Evolutionary conservation across 305 asterid genomes (phyloP).

Genomic region (Andrographis paniculata): DNA sequence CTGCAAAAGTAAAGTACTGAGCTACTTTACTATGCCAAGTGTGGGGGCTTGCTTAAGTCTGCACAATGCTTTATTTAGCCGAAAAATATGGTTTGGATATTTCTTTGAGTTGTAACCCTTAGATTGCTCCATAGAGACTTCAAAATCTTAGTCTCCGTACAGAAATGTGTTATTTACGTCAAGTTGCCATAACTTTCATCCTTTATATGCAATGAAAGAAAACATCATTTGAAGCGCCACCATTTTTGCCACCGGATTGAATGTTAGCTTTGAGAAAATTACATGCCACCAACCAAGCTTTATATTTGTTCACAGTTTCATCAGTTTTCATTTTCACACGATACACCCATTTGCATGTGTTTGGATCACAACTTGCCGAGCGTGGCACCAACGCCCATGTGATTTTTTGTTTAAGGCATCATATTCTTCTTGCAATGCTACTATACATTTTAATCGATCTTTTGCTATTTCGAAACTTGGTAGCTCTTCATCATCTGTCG

Average conservation of each 20-base stretch:
- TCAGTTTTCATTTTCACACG: conserved; percentile 9
- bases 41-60: conserved; percentile 6
- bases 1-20: conserved; percentile 5
- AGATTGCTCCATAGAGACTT: conserved; percentile 2
- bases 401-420: conserved; percentile 8
- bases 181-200: conserved; percentile 11
- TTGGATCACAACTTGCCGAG: background rate
- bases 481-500: conserved; percentile 9
- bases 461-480: conserved; percentile 14
- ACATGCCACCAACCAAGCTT: conserved; percentile 6
- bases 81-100: background rate
- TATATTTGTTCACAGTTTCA: conserved; percentile 9
- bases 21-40: conserved; percentile 7
- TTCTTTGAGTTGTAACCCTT: background rate
- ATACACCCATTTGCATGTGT: conserved; percentile 14
- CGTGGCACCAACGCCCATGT: conserved; percentile 15
- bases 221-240: background rate
- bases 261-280: conserved; percentile 8
- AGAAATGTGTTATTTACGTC: conserved; percentile 2
- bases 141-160: conserved; percentile 6
- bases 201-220: conserved; percentile 5
- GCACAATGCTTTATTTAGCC: conserved; percentile 3
- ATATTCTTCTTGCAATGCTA: conserved; percentile 10
- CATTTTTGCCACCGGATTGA: conserved; percentile 13
- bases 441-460: conserved; percentile 5